Evolutionary conservation across 352 stramenopile genomes (phyloP).

Genomic region (Peronospora destructor): DNA sequence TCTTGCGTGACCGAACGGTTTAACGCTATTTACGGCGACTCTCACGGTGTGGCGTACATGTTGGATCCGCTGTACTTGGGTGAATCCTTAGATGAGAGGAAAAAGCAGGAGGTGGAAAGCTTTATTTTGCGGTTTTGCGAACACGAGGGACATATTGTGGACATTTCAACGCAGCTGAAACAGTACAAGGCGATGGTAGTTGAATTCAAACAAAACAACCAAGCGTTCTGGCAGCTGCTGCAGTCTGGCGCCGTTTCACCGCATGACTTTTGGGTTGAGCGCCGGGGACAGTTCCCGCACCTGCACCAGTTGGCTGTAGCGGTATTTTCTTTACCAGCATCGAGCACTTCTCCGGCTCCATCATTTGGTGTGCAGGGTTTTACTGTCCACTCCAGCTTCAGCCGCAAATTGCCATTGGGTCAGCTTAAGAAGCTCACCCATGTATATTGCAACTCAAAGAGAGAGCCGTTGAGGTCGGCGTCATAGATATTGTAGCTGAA

Average conservation of each 20-base stretch:
- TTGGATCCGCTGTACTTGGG: slow-evolving; percentile 54
- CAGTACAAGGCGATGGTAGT: slow-evolving; percentile 44
- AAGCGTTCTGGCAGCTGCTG: slow-evolving; percentile 49
- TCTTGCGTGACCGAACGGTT: slow-evolving; percentile 60
- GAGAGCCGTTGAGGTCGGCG: neutral
- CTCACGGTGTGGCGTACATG: slow-evolving; percentile 52
- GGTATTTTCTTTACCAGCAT: slow-evolving; percentile 49
- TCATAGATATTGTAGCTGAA: slow-evolving; percentile 6
- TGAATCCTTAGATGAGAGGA: slow-evolving; percentile 37
- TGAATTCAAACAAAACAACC: slow-evolving; percentile 49
- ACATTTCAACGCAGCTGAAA: slow-evolving; percentile 44
- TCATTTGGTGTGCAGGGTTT: slow-evolving; percentile 33
- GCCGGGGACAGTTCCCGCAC: slow-evolving; percentile 42
- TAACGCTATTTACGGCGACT: slow-evolving; percentile 54
- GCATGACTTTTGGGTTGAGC: slow-evolving; percentile 57
- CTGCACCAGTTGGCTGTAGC: slow-evolving; percentile 51
- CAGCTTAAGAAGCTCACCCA: slow-evolving; percentile 58
- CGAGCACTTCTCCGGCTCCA: slow-evolving; percentile 29
- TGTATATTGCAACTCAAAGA: slow-evolving; percentile 51
- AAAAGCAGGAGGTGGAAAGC: slow-evolving; percentile 37
- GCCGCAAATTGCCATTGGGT: slow-evolving; percentile 27
- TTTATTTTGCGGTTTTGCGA: slow-evolving; percentile 47
- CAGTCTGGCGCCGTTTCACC: slow-evolving; percentile 36
- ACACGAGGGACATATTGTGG: slow-evolving; percentile 23
- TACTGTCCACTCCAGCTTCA: slow-evolving; percentile 39